Base-by-base conservation (phyloP, 2,329 filamentous ascomycete species). In the Thielaviopsis ethacetica region DNA sequence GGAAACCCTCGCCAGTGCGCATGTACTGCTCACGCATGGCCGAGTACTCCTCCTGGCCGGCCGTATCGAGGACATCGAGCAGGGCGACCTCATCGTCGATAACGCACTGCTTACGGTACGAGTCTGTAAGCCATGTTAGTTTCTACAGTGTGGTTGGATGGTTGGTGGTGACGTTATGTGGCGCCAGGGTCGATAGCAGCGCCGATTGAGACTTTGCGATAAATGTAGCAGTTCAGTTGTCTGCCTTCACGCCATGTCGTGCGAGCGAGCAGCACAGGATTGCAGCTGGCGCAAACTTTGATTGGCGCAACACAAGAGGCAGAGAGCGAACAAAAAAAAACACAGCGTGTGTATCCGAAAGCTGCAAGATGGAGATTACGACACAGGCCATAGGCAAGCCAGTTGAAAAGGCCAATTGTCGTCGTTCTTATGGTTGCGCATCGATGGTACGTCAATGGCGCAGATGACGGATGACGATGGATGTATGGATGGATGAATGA, bases 21-120 rank as follows among this genome's bases (percentile, higher is more conserved):
- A 98, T 98, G 80, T 97, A 98, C 76, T 97, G 93, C 77, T 98
- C 93, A 70, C 93, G 82, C 93, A 98, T 97, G 58, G 93, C 93
- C 60, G 91, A 95, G 78, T 97, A 98, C 76, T 98, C 93, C 75
- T 98, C 93, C 73, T 98, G 93, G 62, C 93, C 93, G 63, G 93
- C 93, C 58, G 93, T 98, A 73, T 98, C 93, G 71, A 97, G 85
- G 63, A 98, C 93, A 73, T 98, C 93, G 72, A 98, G 86, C 62
- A 98, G 82, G 56, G 93, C 93, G 65, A 96, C 90, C 75, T 98
- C 93, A 67, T 97, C 93, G 71, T 98, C 93, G 71, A 98, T 95
- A 67, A 95, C 85, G 72, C 93, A 97, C 80, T 97, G 93, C 85
- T 98, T 98, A 77, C 93, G 90, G 80, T 98, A 98, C 63, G 93